phyloP scores from a whole-genome alignment of 345 rosid genomes.

The Melastoma malabathricum region DNA sequence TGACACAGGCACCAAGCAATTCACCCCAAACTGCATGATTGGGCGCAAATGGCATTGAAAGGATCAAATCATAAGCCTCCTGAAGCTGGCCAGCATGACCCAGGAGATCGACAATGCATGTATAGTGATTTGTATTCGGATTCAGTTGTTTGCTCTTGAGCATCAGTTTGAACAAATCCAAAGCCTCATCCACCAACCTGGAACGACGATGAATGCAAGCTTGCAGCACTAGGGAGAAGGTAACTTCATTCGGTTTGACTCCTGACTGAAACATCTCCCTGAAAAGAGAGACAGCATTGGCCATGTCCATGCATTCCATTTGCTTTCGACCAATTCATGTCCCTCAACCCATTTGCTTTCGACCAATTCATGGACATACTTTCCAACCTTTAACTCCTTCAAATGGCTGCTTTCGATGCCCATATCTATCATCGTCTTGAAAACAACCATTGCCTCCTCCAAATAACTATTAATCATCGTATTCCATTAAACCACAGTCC shows the following conservation, averaged over 20 bases:
- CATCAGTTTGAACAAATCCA: conserved; percentile 36
- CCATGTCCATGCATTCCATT: conserved; percentile 49
- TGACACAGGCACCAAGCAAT: conserved; percentile 49
- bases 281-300: conserved; percentile 28
- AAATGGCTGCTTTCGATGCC: conserved; percentile 23
- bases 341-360: conserved; percentile 23
- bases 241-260: conserved; percentile 38
- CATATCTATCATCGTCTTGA: conserved; percentile 20
- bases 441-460: conserved; percentile 25
- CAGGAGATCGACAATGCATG: conserved; percentile 51
- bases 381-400: conserved; percentile 28
- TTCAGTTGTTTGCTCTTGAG: conserved; percentile 14
- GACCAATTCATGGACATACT: conserved; percentile 33
- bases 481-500: conserved; percentile 46
- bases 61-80: conserved; percentile 28
- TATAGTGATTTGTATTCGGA: conserved; percentile 35
- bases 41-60: conserved; percentile 21
- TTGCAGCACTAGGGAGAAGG: conserved; percentile 40
- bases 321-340: conserved; percentile 18
- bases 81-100: conserved; percentile 42
- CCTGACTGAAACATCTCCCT: conserved; percentile 27
- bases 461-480: conserved; percentile 36
- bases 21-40: conserved; percentile 43
- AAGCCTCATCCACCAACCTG: conserved; percentile 35
- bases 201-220: conserved; percentile 59